Evolutionary conservation across 2,329 filamentous ascomycete species (phyloP), one percentile per base, ranked within the genome.

Genomic region (Trichoderma koningiopsis): DNA sequence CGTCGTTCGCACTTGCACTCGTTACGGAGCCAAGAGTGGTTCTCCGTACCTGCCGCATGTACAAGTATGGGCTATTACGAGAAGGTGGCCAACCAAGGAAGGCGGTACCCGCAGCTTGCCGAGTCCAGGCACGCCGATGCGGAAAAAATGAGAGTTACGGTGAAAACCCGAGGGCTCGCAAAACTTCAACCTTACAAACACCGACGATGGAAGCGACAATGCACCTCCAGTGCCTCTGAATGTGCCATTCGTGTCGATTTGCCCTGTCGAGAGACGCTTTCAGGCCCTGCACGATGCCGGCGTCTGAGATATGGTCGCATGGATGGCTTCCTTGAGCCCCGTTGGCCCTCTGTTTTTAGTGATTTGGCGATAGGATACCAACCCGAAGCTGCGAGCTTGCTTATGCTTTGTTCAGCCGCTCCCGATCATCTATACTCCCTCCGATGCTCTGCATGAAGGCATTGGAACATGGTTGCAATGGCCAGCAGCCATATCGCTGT

Each of bases 151-250:
- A 24, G 56, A 61, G 49, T 43, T 68, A 68, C 66, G 57, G 57
- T 61, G 66, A 47, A 62, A 62, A 62, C 56, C 22, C 37, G 7
- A 55, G 27, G n/a, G 31, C 47, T 43, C 14, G 58, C 40, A 62
- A 56, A 68, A 68, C 66, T 68, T 68, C 47, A n/a, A 68, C 56
- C 66, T 68, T 68, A 56, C 66, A 68, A 68, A 29, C 57, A 68
- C 66, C 24, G 27, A 49, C 66, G 58, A 62, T 56, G 14, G 58
- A 61, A 24, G 64, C 57, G 11, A 22, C 35, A 43, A 37, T 49
- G 31, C 64, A 43, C 4, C n/a, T 40, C 43, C 22, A 35, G 35
- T 58, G 63, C 37, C 33, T 57, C 52, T 35, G 29, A 22, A 2
- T 29, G 53, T 49, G 40, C 29, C 33, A 47, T 57, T 57, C 11